Base-by-base conservation (phyloP, 2,329 filamentous ascomycete genomes). In the Thielaviopsis populi region DNA sequence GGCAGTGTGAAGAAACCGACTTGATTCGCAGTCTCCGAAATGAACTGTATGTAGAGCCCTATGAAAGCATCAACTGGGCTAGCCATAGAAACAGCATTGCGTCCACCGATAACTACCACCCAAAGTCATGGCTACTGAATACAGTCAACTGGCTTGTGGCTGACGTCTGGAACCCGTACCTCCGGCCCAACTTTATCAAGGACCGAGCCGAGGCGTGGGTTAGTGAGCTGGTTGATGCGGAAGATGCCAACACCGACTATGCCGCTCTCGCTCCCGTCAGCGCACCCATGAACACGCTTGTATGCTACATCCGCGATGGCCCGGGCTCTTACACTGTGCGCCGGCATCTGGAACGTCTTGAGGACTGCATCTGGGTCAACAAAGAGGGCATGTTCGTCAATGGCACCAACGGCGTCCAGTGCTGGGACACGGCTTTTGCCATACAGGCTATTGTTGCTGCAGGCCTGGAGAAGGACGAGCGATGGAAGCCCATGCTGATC, bases 321-420 rank as follows among this genome's bases (percentile, higher is more conserved):
- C 86, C 88, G 0, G 85, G 87, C 58, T 81, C 87, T 0, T 80
- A 80, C 69, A 85, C 85, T 0, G 85, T 96, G 33, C 80, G 82
- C 59, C 82, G 87, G 48, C 92, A 96, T 70, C 78, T 89, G 8
- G 89, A 96, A 69, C 83, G 90, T 2, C 74, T 96, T 13, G 81
- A 89, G 53, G 94, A 99, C 70, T 95, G 86, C 67, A 74, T 99
- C 37, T 99, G 94, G 91, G 79, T 99, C 60, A 96, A 95, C 68
- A 74, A 85, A 41, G 91, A 96, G 72, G 94, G 94, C 5, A 90
- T 99, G 89, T 80, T 97, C 59, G 87, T 87, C 74, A 96, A 96
- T 69, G 94, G 94, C 43, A 99, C 94, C 8, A 97, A 99, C 69
- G 94, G 94, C n/a, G 91, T 97, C 1, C 94, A 99, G 74, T 88